phyloP scores from a whole-genome alignment of 106 monocot species.

The Triglochin maritima region DNA sequence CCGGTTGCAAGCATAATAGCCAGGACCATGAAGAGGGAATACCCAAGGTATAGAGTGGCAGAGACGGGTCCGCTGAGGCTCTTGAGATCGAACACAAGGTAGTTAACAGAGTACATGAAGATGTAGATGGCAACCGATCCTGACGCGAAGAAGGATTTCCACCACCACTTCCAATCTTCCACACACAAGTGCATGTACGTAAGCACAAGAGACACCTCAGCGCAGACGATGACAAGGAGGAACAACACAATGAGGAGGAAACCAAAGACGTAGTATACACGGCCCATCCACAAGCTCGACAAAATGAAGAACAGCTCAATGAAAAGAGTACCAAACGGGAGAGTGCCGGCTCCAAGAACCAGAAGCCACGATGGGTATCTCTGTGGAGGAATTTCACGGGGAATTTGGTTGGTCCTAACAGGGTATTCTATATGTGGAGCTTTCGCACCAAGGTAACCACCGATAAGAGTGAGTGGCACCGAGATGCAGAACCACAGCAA shows the following conservation, averaged over 20 bases:
- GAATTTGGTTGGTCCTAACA: slow-evolving; percentile 13
- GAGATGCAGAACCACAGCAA: slow-evolving; percentile 18
- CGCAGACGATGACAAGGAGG: slow-evolving; percentile 13
- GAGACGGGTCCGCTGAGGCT: slow-evolving; percentile 13
- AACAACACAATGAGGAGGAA: slow-evolving; percentile 10
- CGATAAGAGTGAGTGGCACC: slow-evolving; percentile 15
- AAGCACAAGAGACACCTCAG: slow-evolving; percentile 14
- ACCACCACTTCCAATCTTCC: slow-evolving; percentile 23
- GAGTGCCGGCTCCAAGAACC: slow-evolving; percentile 12
- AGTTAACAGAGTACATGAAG: slow-evolving; percentile 13
- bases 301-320: slow-evolving; percentile 15
- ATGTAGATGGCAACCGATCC: slow-evolving; percentile 11
- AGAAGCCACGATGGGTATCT: slow-evolving; percentile 14
- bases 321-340: slow-evolving; percentile 10
- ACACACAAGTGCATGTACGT: slow-evolving; percentile 17
- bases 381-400: slow-evolving; percentile 10
- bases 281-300: slow-evolving; percentile 8
- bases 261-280: slow-evolving; percentile 19
- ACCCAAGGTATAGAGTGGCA: slow-evolving; percentile 11
- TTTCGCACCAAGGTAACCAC: slow-evolving; percentile 9
- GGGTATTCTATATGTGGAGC: slow-evolving; percentile 5
- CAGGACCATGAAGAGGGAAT: slow-evolving; percentile 12
- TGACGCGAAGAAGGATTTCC: slow-evolving; percentile 18
- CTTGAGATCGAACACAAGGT: slow-evolving; percentile 12
- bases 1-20: slow-evolving; percentile 15